Conservation (phyloP, 805 yeast genomes). For the Lipomyces kockii region DNA sequence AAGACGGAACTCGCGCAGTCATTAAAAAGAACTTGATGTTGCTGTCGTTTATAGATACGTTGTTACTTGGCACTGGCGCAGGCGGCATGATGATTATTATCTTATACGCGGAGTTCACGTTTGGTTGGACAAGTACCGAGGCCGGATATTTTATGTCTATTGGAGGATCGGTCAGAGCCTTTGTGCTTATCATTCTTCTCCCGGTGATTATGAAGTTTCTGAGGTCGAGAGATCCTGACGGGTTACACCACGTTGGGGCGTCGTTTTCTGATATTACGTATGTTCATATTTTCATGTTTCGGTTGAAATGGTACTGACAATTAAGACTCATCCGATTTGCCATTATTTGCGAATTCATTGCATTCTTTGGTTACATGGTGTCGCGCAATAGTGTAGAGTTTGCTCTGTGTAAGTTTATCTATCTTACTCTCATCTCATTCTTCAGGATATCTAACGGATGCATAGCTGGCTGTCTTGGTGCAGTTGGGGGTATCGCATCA, state of each 20-base stretch:
- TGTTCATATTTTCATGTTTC: not conserved
- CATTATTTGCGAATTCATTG: constrained; percentile 17
- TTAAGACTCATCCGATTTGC: constrained; percentile 24
- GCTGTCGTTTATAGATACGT: constrained; percentile 31
- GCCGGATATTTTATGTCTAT: constrained; percentile 43
- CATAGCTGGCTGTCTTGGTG: constrained; percentile 16
- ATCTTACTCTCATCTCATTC: not conserved
- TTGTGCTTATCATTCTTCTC: constrained; percentile 37
- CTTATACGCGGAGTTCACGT: constrained; percentile 41
- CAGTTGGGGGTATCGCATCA: constrained; percentile 29
- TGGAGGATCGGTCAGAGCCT: constrained; percentile 39
- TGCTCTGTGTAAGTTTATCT: constrained; percentile 10
- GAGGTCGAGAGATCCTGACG: constrained; percentile 15
- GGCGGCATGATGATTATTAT: constrained; percentile 36
- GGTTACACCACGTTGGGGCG: constrained; percentile 21
- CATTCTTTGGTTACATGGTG: constrained; percentile 2
- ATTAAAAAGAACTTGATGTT: constrained; percentile 25
- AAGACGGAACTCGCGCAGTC: constrained; percentile 9
- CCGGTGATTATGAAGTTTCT: constrained; percentile 37
- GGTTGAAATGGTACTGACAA: not conserved
- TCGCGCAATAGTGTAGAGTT: constrained; percentile 22
- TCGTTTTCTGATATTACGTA: constrained; percentile 24
- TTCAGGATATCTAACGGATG: not conserved
- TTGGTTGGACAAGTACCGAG: constrained; percentile 44
- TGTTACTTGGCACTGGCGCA: constrained; percentile 30